Evolutionary conservation across 345 rosid species (phyloP).

Genomic region (Bruguiera gymnorhiza): DNA sequence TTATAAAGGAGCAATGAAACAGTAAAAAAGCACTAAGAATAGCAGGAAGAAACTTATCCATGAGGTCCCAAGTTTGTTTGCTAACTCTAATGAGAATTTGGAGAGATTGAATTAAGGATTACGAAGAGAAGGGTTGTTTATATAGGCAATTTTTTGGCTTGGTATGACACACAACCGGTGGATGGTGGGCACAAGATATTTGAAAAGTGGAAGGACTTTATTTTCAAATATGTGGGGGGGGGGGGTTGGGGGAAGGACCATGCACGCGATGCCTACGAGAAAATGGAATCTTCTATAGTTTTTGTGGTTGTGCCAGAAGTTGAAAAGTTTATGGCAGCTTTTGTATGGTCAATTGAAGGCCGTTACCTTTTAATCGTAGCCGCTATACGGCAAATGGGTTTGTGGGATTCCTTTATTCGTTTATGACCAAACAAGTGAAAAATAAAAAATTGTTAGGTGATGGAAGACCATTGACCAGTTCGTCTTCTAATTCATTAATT

Average conservation of each 20-base stretch:
- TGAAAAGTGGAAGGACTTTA: not conserved
- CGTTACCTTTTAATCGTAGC: not conserved
- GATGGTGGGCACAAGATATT: not conserved
- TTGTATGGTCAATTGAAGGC: not conserved
- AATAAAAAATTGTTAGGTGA: too few relatives aligned
- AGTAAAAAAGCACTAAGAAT: too few relatives aligned
- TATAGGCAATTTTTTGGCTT: too few relatives aligned
- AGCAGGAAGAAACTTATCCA: too few relatives aligned
- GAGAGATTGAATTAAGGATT: too few relatives aligned
- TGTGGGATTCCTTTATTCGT: not conserved
- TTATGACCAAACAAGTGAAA: too few relatives aligned
- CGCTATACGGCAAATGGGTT: not conserved
- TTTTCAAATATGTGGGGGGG: not conserved
- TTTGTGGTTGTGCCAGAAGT: not conserved
- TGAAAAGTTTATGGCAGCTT: conserved; percentile 4
- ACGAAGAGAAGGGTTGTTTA: too few relatives aligned
- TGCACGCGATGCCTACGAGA: conserved; percentile 32
- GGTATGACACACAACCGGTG: too few relatives aligned
- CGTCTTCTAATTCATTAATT: not conserved
- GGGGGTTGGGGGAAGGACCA: conserved; percentile 16
- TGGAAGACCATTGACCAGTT: too few relatives aligned
- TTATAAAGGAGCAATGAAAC: too few relatives aligned
- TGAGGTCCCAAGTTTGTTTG: too few relatives aligned
- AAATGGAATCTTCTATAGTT: conserved; percentile 22
- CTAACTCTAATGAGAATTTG: too few relatives aligned